Evolutionary conservation across 1,284 basidiomycete species (phyloP).

Genomic region (Trichosporon coremiiforme): DNA sequence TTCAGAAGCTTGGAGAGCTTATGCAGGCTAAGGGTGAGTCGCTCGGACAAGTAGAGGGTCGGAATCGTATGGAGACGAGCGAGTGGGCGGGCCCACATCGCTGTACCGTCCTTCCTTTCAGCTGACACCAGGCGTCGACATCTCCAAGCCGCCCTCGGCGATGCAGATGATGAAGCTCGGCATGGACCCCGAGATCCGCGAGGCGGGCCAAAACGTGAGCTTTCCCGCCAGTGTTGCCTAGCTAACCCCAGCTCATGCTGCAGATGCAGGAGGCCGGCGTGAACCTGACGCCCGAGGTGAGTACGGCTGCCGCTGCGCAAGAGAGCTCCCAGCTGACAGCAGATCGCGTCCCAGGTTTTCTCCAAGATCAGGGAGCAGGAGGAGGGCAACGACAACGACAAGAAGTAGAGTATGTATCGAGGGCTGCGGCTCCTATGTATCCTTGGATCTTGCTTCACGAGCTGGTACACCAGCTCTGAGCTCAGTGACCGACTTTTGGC

Average conservation of each 20-base stretch:
- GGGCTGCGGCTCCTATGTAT: conserved; percentile 1
- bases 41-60: no score
- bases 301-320: neutral
- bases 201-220: conserved; percentile 45
- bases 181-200: conserved; percentile 46
- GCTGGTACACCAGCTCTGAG: neutral
- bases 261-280: conserved; percentile 48
- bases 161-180: conserved; percentile 49
- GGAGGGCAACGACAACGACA: conserved; percentile 19
- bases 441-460: neutral
- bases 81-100: no score
- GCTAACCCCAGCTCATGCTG: conserved; percentile 40
- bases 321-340: neutral
- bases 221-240: neutral
- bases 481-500: neutral
- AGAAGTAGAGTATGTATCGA: conserved; percentile 17
- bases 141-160: conserved; percentile 39
- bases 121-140: conserved; percentile 41
- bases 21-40: conserved; percentile 49
- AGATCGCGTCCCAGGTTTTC: conserved; percentile 33
- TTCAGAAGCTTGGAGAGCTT: conserved; percentile 40
- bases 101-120: no score
- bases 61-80: no score
- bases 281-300: conserved; percentile 41
- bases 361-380: conserved; percentile 27